A percentile compares a stretch with the other conserved stretches of the same genome.
phyloP scores from a whole-genome alignment of 306 rosid species.

The Psophocarpus tetragonolobus region DNA sequence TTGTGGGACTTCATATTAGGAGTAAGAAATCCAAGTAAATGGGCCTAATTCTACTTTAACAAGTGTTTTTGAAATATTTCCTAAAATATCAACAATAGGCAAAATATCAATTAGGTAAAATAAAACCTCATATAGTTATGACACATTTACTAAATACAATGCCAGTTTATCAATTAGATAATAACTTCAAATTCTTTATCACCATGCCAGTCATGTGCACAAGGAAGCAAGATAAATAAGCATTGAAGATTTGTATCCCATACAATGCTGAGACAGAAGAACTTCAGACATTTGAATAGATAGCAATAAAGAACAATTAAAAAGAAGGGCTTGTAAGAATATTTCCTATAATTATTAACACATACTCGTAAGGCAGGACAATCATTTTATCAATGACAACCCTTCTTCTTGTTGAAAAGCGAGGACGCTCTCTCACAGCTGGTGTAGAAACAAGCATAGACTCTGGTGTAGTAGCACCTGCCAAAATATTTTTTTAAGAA shows the following conservation, averaged over 20 bases:
- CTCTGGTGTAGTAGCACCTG: constrained; percentile 57
- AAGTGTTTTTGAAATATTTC: not conserved
- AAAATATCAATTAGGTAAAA: not conserved
- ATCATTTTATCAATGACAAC: constrained; percentile 44
- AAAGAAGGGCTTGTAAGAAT: constrained; percentile 12
- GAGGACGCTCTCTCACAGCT: constrained; percentile 44
- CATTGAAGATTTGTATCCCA: not conserved
- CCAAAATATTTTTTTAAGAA: constrained; percentile 6
- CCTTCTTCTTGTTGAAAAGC: constrained; percentile 65
- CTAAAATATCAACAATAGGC: not conserved
- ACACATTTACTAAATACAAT: not conserved
- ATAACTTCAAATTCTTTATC: not conserved
- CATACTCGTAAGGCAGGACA: constrained; percentile 67
- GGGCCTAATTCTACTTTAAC: not conserved
- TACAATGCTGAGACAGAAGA: constrained; percentile 1
- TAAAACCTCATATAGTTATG: not conserved
- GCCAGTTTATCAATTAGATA: not conserved
- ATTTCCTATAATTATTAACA: constrained; percentile 21
- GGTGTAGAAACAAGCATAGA: constrained; percentile 59
- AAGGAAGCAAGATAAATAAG: not conserved
- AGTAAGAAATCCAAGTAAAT: not conserved
- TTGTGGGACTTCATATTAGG: not conserved
- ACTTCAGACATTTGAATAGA: constrained; percentile 5
- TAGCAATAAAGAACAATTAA: constrained; percentile 17
- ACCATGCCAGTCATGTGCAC: not conserved